A percentile compares a stretch with the other conserved stretches of the same genome.
Evolutionary conservation across 73 alveolate genomes (phyloP).

Genomic region (Halteria grandinella): DNA sequence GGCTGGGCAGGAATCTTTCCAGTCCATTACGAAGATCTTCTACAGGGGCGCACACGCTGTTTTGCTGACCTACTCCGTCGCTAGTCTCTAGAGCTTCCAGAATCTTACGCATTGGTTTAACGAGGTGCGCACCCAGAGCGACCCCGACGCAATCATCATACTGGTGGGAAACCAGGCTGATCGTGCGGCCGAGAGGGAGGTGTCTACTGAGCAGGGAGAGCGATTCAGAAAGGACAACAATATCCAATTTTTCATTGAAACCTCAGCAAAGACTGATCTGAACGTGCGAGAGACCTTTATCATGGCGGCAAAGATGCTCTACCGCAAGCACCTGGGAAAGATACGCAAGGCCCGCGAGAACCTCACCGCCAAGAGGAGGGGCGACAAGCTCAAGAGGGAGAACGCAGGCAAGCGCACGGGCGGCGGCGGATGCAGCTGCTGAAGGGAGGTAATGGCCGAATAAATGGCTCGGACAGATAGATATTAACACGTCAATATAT

Average conservation of each 20-base stretch:
- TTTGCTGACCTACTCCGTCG: slow-evolving; percentile 72
- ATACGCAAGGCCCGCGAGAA: too few relatives aligned
- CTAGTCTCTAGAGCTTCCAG: slow-evolving; percentile 72
- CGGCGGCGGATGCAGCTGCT: too few relatives aligned
- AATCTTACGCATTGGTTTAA: slow-evolving; percentile 75
- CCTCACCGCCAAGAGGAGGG: too few relatives aligned
- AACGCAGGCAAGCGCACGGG: too few relatives aligned
- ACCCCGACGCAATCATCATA: slow-evolving; percentile 71
- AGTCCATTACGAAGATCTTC: slow-evolving; percentile 82
- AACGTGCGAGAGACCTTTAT: slow-evolving; percentile 76
- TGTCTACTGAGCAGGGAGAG: slow-evolving; percentile 24
- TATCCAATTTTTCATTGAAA: slow-evolving; percentile 60
- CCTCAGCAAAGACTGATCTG: slow-evolving; percentile 72
- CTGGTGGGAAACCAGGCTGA: slow-evolving; percentile 85
- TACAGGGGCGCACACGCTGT: slow-evolving; percentile 91
- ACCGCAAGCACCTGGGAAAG: neutral
- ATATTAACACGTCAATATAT: too few relatives aligned
- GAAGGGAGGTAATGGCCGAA: too few relatives aligned
- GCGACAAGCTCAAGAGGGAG: too few relatives aligned
- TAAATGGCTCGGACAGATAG: too few relatives aligned
- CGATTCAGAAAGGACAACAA: neutral
- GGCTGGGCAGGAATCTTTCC: slow-evolving; percentile 71
- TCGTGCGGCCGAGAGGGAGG: slow-evolving; percentile 63
- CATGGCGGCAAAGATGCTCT: slow-evolving; percentile 45
- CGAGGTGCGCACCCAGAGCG: slow-evolving; percentile 77